Base-by-base conservation (phyloP, 495 filamentous ascomycete species). In the Podospora didyma region DNA sequence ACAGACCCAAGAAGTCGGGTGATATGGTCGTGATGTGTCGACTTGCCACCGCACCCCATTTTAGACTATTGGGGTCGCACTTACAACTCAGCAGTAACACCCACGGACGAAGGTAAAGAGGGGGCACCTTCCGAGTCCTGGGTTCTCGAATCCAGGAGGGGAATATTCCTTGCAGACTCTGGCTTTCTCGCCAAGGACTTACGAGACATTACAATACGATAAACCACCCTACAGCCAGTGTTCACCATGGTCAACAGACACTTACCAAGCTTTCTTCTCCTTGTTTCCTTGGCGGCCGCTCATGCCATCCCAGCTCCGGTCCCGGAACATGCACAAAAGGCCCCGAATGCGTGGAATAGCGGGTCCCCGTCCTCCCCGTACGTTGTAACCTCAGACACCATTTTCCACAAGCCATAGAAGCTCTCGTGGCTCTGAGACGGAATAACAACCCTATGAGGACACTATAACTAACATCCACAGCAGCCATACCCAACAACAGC, bases 81-180 rank as follows among this genome's bases (percentile, higher is more conserved):
- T 42, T 54, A 59, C 57, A 59, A 21, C 57, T 52, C 57, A 59
- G 45, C 46, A 19, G 57, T 59, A 37, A 20, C 37, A 59, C 57
- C 34, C 39, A 24, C 23, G 7, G 3, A 39, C 7, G 24, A 14
- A 16, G 49, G 16, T 20, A n/a, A 51, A 51, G n/a, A 17, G 21
- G 51, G 21, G 41, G 7, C 14, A 22, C 39, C 10, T 42, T 14
- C 39, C 5, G n/a, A 4, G n/a, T 17, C n/a, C 14, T 12, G 39
- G n/a, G n/a, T 14, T 14, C 14, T 42, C 39, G 39, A 16, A 5
- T 42, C n/a, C 12, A 16, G 39, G 39, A 42, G n/a, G 12, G 39
- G n/a, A 42, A 4, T 5, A 14, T 16, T 42, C 6, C 39, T 10
- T 17, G 3, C 39, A 14, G 39, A 42, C 12, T 42, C 39, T 42